phyloP scores from a whole-genome alignment of 805 yeast genomes.

The Candida hungchunana region DNA sequence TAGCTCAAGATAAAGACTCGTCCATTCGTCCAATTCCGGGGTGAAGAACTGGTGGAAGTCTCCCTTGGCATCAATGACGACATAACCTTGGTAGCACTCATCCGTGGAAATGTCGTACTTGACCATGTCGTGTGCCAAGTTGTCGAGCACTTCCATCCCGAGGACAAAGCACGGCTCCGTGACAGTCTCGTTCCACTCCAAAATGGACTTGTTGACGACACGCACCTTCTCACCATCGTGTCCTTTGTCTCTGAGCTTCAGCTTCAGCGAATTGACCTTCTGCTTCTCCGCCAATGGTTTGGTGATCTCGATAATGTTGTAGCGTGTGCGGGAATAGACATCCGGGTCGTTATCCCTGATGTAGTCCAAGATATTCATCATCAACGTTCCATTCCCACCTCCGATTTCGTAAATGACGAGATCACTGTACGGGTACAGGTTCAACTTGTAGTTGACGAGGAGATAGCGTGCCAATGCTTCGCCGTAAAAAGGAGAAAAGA shows the following conservation, averaged over 20 bases:
- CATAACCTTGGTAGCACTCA: conserved; percentile 74
- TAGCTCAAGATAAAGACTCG: conserved; percentile 50
- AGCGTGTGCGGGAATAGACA: conserved; percentile 62
- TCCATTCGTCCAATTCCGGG: conserved; percentile 54
- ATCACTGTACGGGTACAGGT: conserved; percentile 65
- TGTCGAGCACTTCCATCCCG: conserved; percentile 81
- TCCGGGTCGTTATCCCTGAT: conserved; percentile 63
- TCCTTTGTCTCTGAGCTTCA: conserved; percentile 16
- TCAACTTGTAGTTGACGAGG: conserved; percentile 63
- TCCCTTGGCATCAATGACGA: conserved; percentile 64
- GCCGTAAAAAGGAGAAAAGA: conserved; percentile 81
- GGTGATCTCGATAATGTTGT: conserved; percentile 30
- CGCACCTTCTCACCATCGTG: conserved; percentile 56
- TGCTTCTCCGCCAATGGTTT: conserved; percentile 28
- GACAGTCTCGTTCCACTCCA: conserved; percentile 63
- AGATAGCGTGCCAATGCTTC: conserved; percentile 81
- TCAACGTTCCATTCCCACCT: conserved; percentile 85
- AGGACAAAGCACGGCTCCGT: conserved; percentile 69
- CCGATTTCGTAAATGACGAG: conserved; percentile 82
- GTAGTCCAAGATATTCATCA: conserved; percentile 68
- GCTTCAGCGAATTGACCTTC: conserved; percentile 12
- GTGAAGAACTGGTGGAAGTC: conserved; percentile 72
- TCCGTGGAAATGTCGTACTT: conserved; percentile 67
- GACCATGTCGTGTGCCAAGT: conserved; percentile 76
- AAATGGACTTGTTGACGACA: conserved; percentile 68